Evolutionary conservation across 345 rosid species (phyloP).

Genomic region (Linum trigynum): DNA sequence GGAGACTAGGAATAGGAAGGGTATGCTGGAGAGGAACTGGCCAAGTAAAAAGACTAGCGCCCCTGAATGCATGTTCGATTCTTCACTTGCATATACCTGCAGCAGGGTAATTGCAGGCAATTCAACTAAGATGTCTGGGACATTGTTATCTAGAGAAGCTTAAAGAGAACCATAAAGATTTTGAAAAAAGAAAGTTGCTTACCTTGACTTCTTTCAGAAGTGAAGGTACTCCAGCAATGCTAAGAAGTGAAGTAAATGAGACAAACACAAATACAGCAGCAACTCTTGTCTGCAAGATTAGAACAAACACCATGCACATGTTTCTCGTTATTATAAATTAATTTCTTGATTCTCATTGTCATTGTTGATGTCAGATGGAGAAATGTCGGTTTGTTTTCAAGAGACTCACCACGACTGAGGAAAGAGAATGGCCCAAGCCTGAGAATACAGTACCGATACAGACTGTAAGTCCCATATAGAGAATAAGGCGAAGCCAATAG

Average conservation of each 20-base stretch:
- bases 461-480: conserved; percentile 70
- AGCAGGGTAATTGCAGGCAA: conserved; percentile 6
- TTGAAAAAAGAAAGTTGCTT: neutral
- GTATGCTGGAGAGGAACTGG: conserved; percentile 89
- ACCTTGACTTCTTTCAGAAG: conserved; percentile 80
- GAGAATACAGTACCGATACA: conserved; percentile 80
- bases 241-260: conserved; percentile 82
- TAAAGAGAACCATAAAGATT: no score
- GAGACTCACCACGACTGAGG: conserved; percentile 81
- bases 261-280: conserved; percentile 77
- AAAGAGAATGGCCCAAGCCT: conserved; percentile 83
- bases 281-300: conserved; percentile 69
- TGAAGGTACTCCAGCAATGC: conserved; percentile 75
- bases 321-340: no score
- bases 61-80: conserved; percentile 84
- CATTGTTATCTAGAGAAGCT: neutral
- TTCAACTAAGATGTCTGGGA: neutral
- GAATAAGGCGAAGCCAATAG: conserved; percentile 93
- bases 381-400: neutral
- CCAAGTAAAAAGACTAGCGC: conserved; percentile 81
- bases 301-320: neutral
- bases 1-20: conserved; percentile 89
- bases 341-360: neutral
- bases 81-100: conserved; percentile 78
- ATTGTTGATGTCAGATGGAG: neutral